Percentiles rank a stretch among this genome's conserved stretches.
Conservation (phyloP, 495 filamentous ascomycete genomes). For the Ascodesmis nigricans region DNA sequence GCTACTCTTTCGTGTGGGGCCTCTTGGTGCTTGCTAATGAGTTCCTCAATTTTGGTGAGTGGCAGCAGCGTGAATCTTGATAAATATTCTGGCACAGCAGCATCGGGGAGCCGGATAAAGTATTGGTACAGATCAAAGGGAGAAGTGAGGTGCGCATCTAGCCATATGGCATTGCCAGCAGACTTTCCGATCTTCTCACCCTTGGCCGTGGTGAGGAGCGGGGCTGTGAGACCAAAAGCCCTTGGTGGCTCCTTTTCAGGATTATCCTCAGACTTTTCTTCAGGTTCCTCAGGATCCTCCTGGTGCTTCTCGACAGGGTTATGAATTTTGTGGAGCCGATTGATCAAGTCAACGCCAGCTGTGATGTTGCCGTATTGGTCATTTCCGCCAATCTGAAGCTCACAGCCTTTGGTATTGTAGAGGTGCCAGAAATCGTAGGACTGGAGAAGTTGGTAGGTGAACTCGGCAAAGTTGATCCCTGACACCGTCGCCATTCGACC, state of each 20-base stretch:
- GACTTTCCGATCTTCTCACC: constrained; percentile 92
- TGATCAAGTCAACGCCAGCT: constrained; percentile 61
- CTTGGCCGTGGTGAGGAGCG: constrained; percentile 61
- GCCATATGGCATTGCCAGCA: constrained; percentile 84
- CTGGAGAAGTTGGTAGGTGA: constrained; percentile 80
- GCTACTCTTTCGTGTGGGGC: constrained; percentile 50
- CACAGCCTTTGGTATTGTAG: constrained; percentile 32
- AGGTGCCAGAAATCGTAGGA: constrained; percentile 93
- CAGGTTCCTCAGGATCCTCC: constrained; percentile 11
- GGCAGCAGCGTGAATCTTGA: constrained; percentile 85
- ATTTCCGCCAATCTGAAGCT: constrained; percentile 62
- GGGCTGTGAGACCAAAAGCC: constrained; percentile 71
- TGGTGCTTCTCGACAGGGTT: not conserved
- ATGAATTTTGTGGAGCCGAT: constrained; percentile 4
- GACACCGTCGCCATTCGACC: constrained; percentile 55
- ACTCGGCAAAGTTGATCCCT: constrained; percentile 86
- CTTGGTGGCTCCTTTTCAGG: constrained; percentile 26
- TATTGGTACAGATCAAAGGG: constrained; percentile 76
- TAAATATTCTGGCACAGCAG: constrained; percentile 53
- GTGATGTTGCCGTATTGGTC: constrained; percentile 96
- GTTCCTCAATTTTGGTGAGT: constrained; percentile 33
- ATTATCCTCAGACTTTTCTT: constrained; percentile 21
- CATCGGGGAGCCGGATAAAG: constrained; percentile 66
- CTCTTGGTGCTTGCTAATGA: constrained; percentile 42
- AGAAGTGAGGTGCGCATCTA: constrained; percentile 58